These are phyloP conservation scores for Melastoma malabathricum DNA, from an alignment of 345 rosid species.

Conservation along the genomic window DNA sequence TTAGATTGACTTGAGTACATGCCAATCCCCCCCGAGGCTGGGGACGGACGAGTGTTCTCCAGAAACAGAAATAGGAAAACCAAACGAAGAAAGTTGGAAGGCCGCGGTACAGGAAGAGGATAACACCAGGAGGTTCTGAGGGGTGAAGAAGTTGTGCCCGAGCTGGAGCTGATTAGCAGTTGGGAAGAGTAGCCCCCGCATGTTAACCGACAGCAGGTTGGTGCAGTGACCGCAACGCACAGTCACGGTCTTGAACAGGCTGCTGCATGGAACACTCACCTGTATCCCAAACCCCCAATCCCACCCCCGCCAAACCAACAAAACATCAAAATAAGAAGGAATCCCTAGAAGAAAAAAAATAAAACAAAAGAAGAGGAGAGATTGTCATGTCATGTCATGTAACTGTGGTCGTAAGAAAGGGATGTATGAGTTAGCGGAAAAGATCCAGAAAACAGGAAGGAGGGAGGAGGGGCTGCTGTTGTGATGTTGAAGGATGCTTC, in stretches of 20 bases:
- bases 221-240: slow-evolving; percentile 96
- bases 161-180: slow-evolving; percentile 65
- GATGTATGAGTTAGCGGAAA: slow-evolving; percentile 3
- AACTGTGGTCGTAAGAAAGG: neutral
- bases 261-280: slow-evolving; percentile 96
- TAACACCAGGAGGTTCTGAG: slow-evolving; percentile 69
- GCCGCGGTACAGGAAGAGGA: neutral
- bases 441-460: neutral
- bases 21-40: too few relatives aligned
- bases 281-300: slow-evolving; percentile 7
- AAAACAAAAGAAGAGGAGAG: neutral
- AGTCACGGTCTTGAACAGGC: slow-evolving; percentile 91
- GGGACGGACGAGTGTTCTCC: neutral
- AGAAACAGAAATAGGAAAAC: neutral
- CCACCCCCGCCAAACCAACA: neutral
- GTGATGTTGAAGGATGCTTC: too few relatives aligned
- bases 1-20: too few relatives aligned
- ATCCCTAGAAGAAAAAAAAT: neutral
- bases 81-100: neutral
- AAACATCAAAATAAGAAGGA: neutral
- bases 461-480: too few relatives aligned
- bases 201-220: slow-evolving; percentile 74
- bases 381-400: too few relatives aligned
- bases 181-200: slow-evolving; percentile 56
- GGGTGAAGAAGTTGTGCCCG: slow-evolving; percentile 55